Conservation (phyloP, 768 basidiomycete genomes). For the Kwoniella sp. region DNA sequence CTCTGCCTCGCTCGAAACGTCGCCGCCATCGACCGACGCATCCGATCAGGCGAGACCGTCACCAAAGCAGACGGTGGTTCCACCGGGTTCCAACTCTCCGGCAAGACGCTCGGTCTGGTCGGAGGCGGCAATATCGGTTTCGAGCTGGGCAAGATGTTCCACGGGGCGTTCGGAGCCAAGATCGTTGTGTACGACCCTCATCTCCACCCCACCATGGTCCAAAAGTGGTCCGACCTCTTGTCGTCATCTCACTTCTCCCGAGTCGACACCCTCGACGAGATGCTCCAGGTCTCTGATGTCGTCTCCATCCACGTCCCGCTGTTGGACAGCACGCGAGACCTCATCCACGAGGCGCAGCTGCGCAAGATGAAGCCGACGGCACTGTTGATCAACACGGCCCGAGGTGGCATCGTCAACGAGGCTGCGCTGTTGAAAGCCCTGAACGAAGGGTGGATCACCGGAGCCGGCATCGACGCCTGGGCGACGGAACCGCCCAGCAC, state of each 20-base stretch:
- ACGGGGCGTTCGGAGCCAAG: slow-evolving; percentile 39
- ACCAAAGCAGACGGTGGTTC: slow-evolving; percentile 18
- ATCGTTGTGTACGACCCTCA: slow-evolving; percentile 45
- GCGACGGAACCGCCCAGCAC: slow-evolving; percentile 34
- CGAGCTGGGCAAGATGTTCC: slow-evolving; percentile 41
- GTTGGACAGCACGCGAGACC: slow-evolving; percentile 29
- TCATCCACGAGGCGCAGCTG: slow-evolving; percentile 42
- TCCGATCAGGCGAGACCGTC: slow-evolving; percentile 11
- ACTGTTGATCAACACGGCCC: slow-evolving; percentile 48
- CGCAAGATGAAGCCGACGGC: slow-evolving; percentile 36
- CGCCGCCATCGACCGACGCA: slow-evolving; percentile 11
- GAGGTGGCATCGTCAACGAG: slow-evolving; percentile 49
- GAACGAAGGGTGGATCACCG: slow-evolving; percentile 25
- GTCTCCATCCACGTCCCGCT: slow-evolving; percentile 50
- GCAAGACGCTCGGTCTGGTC: slow-evolving; percentile 48
- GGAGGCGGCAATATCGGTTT: slow-evolving; percentile 45
- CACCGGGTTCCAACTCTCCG: slow-evolving; percentile 24
- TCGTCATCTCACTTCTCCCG: background rate
- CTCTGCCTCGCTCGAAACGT: slow-evolving; percentile 26
- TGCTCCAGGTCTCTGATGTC: slow-evolving; percentile 43
- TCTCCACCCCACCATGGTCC: slow-evolving; percentile 19
- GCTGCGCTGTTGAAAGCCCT: slow-evolving; percentile 29
- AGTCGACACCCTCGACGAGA: slow-evolving; percentile 29
- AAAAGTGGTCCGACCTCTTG: slow-evolving; percentile 25
- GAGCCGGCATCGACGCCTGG: slow-evolving; percentile 44